Base-by-base conservation (phyloP, 257 asterid species). In the Coffea canephora region DNA sequence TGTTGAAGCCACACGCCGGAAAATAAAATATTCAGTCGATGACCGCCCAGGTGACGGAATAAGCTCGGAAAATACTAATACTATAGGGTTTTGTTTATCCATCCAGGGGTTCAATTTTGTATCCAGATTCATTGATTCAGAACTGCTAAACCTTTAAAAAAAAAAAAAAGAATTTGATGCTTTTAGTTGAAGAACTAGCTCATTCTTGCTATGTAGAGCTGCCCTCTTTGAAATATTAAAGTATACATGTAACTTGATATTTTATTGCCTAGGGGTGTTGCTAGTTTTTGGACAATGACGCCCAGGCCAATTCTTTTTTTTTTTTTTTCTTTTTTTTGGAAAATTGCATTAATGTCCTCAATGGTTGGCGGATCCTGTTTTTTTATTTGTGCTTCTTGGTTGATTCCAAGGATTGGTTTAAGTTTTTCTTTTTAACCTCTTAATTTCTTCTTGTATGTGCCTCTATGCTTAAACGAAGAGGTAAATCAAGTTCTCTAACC, bases 21-120 rank as follows among this genome's bases (percentile, higher is more conserved):
- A 54, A 34, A 50, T 55, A 34, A 76, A 79, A 78, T 43, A 54
- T 0, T 6, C 1, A 41, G n/a, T 5, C 23, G 83, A 85, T 88
- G 90, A 86, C 87, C 11, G 5, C 81, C 85, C 46, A 84, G 8
- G 54, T 88, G 89, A 88, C 87, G 87, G 11, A n/a, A 74, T 55
- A 70, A 45, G 76, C 82, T 66, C 78, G 55, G 34, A 78, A 69
- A 39, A 69, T 73, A 41, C 12, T 23, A 27, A 18, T n/a, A 21
- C 9, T 46, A 2, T 0, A 10, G 9, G 8, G 15, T 31, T 23
- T 31, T 48, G 2, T 77, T 66, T 16, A 46, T 54, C 68, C 31
- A 66, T 77, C 50, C 52, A 77, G 65, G 18, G 43, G 46, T 57
- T 77, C 19, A 83, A 73, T 39, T 78, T 54, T 49, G 48, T 39